Base-by-base conservation (phyloP, 495 filamentous ascomycete genomes). In the Hypoxylon fragiforme region DNA sequence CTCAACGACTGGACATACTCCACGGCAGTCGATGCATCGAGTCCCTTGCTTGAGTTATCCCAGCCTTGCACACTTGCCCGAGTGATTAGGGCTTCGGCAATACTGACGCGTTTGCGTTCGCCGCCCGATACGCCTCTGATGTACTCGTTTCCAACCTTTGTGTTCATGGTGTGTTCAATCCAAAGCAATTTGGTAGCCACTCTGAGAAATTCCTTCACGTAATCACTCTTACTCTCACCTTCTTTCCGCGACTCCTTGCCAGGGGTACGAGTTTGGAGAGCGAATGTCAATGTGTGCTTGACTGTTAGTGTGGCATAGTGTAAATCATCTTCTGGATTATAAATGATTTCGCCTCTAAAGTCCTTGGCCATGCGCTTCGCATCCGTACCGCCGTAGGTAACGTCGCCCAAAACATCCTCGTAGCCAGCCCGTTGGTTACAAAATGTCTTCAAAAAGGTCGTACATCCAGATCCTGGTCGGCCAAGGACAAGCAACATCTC, bases 71-170 rank as follows among this genome's bases (percentile, higher is more conserved):
- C 69, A 7, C 56, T 64, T 30, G 56, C 55, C 5, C 69, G 66
- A 38, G 72, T 74, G 1, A 69, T 66, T 7, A 73, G 57, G 2
- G 63, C 72, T 62, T 85, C 81, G 44, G 79, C 78, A 42, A 84
- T 80, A 34, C 72, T 78, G 13, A 82, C 77, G 40, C 82, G 74
- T 34, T 77, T 78, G 69, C 85, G 67, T 70, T 81, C 75, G 62
- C 84, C 83, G 1, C 85, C 80, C 53, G 84, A 86, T 0, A 85
- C 82, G 38, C 86, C 85, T 21, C 91, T 82, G 12, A 92, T 81
- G 55, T 85, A 92, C 62, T 86, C 87, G 66, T 95, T 89, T 15
- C 92, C 92, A 11, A 97, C 90, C 15, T 84, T 76, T 0, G 92
- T 96, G 59, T 94, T 81, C 60, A 82, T 81, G 0, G 91, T 94